Base-by-base conservation (phyloP, 2,329 filamentous ascomycete genomes). In the Trichoderma simmonsii region DNA sequence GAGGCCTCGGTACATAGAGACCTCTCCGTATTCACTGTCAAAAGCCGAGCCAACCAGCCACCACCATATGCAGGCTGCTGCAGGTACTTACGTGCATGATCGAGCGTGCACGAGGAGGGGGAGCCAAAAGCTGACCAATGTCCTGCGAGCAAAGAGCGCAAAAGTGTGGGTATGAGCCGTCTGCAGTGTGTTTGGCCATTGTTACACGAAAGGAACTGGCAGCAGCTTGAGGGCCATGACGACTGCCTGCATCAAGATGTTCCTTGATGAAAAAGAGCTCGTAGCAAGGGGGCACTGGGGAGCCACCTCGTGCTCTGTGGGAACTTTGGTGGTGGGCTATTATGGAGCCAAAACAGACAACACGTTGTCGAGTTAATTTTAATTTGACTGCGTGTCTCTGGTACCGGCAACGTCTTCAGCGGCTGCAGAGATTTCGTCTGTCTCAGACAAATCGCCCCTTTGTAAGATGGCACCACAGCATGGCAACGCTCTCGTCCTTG, bases 71-170 rank as follows among this genome's bases (percentile, higher is more conserved):
- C 68, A 71, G 68, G 48, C 21, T 71, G 57, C 68, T 71, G 68
- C 68, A 71, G 68, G 68, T 68, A 65, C 61, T 64, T 71, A 65
- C 60, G 51, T 71, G 69, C 69, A 71, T 71, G 69, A 71, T 71
- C 59, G 48, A 39, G 68, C 32, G 60, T 56, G 60, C 60, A 64
- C 57, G 32, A 71, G 51, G 51, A 28, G 51, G 34, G 36, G 56
- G 18, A 26, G 34, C 34, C 54, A 28, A 57, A 32, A 36, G 39
- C 65, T 30, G 56, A 65, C 69, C 69, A 71, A 71, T 71, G 51
- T 28, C 54, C 15, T 8, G 26, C 26, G 2, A 30, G 69, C 26
- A 59, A 48, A 36, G 39, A 18, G 21, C 48, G 36, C 36, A 39
- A n/a, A 28, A 64, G 61, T 30, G 61, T 71, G 69, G 69, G 36